These are phyloP conservation scores for Leccinum boreale DNA, from an alignment of 768 basidiomycete species.

Conservation along the genomic window DNA sequence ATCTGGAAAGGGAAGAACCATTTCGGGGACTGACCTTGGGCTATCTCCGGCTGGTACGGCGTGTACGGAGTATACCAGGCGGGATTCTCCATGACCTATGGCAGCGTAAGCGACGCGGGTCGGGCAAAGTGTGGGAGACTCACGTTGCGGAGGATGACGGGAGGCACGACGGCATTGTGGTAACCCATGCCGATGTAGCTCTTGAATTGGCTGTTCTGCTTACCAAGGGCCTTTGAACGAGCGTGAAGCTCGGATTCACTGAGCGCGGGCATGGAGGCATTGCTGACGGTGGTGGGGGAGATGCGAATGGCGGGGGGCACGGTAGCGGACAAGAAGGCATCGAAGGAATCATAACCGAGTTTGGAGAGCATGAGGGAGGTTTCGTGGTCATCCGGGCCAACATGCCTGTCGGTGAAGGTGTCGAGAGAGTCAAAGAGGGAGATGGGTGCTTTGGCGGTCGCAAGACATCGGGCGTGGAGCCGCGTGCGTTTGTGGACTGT, in stretches of 20 bases:
- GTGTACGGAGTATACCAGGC: conserved; percentile 98
- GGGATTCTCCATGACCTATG: conserved; percentile 87
- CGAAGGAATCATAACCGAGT: conserved; percentile 85
- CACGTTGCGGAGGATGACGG: conserved; percentile 91
- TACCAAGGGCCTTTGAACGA: conserved; percentile 74
- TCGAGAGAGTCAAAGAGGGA: conserved; percentile 84
- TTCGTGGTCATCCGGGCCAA: conserved; percentile 87
- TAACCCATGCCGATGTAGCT: conserved; percentile 99
- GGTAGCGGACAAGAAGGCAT: conserved; percentile 79
- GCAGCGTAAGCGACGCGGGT: conserved; percentile 1
- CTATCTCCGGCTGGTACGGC: conserved; percentile 95
- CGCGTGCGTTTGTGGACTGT: conserved; percentile 16
- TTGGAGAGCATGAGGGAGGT: conserved; percentile 75
- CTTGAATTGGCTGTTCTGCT: conserved; percentile 76
- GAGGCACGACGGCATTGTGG: conserved; percentile 92
- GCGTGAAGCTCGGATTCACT: conserved; percentile 83
- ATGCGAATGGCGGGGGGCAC: conserved; percentile 83
- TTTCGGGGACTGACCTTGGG: conserved; percentile 67
- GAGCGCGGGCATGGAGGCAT: conserved; percentile 66
- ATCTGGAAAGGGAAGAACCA: not conserved
- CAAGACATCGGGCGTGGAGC: conserved; percentile 41
- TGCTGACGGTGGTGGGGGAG: conserved; percentile 53
- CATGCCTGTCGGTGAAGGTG: conserved; percentile 85
- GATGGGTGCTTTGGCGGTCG: conserved; percentile 55
- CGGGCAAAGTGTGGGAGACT: conserved; percentile 19